Evolutionary conservation across 306 rosid species (phyloP).

Genomic region (Castanopsis chinensis): DNA sequence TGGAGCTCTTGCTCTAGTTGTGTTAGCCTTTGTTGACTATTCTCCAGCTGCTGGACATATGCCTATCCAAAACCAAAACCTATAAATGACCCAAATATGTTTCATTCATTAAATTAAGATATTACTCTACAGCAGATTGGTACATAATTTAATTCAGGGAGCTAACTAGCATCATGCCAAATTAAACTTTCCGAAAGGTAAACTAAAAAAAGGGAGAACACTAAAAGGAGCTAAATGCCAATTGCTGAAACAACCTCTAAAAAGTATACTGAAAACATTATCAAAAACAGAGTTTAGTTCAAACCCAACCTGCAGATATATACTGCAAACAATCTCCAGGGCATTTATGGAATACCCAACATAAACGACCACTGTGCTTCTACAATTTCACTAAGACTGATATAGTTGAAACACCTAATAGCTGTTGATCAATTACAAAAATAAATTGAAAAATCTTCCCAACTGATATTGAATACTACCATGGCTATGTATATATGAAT

Average conservation of each 20-base stretch:
- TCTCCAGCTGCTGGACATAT: constrained; percentile 83
- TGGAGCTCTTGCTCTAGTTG: constrained; percentile 83
- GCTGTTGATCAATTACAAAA: not conserved
- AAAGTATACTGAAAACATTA: not conserved
- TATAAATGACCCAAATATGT: constrained; percentile 40
- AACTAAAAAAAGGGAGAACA: not conserved
- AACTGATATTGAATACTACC: not conserved
- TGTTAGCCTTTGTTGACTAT: constrained; percentile 55
- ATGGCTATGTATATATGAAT: not conserved
- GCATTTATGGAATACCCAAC: not conserved
- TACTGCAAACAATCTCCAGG: not conserved
- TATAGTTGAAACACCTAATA: not conserved
- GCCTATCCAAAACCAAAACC: constrained; percentile 73
- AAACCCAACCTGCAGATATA: not conserved
- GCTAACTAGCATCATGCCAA: not conserved
- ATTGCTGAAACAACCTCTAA: not conserved
- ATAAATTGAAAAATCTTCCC: not conserved
- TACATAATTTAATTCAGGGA: not conserved
- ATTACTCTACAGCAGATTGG: not conserved
- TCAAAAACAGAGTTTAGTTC: not conserved
- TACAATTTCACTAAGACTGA: not conserved
- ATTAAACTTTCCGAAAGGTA: not conserved
- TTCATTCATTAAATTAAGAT: constrained; percentile 27
- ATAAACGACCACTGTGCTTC: not conserved
- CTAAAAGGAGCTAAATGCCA: not conserved